phyloP scores from a whole-genome alignment of 1,284 basidiomycete species.

The Puccinia polysora region DNA sequence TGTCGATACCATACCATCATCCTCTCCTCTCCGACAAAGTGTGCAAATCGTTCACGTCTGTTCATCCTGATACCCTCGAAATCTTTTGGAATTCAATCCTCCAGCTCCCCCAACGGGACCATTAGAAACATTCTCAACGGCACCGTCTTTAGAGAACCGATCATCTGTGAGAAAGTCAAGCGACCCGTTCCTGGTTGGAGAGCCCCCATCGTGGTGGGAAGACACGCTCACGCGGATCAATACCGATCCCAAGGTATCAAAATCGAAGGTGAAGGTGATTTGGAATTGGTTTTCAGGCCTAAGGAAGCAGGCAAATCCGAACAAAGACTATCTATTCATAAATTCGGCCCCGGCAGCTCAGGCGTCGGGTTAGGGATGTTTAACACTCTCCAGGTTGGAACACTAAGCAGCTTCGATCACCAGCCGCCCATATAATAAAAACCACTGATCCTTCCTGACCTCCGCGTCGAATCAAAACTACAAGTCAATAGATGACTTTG shows the following conservation, averaged over 20 bases:
- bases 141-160: slow-evolving; percentile 97
- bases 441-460: background rate
- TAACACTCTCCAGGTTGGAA: slow-evolving; percentile 77
- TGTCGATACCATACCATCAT: too few species aligned
- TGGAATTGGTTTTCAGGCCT: slow-evolving; percentile 82
- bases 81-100: background rate
- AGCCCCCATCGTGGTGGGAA: slow-evolving; percentile 92
- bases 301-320: slow-evolving; percentile 56
- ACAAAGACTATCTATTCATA: slow-evolving; percentile 72
- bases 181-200: slow-evolving; percentile 92
- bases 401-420: background rate
- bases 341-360: slow-evolving; percentile 68
- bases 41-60: background rate
- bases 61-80: background rate
- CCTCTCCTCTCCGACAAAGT: too few species aligned
- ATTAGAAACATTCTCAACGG: slow-evolving; percentile 96
- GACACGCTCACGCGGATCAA: slow-evolving; percentile 96
- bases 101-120: slow-evolving; percentile 38
- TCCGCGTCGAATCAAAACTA: background rate
- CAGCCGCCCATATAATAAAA: too few species aligned
- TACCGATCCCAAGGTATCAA: slow-evolving; percentile 87
- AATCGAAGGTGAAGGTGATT: slow-evolving; percentile 78
- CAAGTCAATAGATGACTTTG: slow-evolving; percentile 43
- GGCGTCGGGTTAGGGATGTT: slow-evolving; percentile 84
- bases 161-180: slow-evolving; percentile 83